Evolutionary conservation across 495 filamentous ascomycete species (phyloP), one percentile per base, ranked within the genome.

Genomic region (Aspergillus funiculosus): DNA sequence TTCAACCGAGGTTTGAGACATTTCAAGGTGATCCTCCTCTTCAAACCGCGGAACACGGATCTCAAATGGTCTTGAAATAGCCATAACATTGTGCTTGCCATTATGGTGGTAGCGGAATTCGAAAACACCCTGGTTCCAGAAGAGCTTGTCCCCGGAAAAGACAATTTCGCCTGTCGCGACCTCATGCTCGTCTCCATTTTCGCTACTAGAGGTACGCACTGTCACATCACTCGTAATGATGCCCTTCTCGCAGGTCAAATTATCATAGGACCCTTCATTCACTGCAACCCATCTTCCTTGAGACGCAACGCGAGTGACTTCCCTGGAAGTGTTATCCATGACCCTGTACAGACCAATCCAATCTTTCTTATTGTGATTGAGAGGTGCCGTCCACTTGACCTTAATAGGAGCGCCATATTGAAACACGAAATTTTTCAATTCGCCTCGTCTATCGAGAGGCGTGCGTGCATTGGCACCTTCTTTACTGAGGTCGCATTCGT

Each of bases 101-200:
- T 87, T 84, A 68, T 98, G 92, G 72, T 98, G 92, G 67, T 95
- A 96, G 7, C 92, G 82, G 68, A 98, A 90, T 57, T 98, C 92
- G 59, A 94, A 97, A 28, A 89, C 85, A 37, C 92, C 92, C 29
- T 90, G 85, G 1, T 83, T 92, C 92, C 92, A 98, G 80, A 88
- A 97, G 10, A 92, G 75, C 69, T 97, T 97, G 73, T 96, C 89
- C 28, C 90, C 90, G 11, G 80, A 74, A 54, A 98, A 96, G 27
- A 86, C 62, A 66, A 97, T 79, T 61, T 97, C 90, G 46, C 92
- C 92, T 5, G 66, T 66, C 1, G 63, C 66, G 36, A 65, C 43
- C 5, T 70, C 61, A 21, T 52, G 59, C 11, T 55, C 59, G 31
- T 71, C 62, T 3, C 69, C 74, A 39, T 81, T 76, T 6, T 72